Evolutionary conservation across 208 protist species (phyloP).

Genomic region (Trichomonas tenax): DNA sequence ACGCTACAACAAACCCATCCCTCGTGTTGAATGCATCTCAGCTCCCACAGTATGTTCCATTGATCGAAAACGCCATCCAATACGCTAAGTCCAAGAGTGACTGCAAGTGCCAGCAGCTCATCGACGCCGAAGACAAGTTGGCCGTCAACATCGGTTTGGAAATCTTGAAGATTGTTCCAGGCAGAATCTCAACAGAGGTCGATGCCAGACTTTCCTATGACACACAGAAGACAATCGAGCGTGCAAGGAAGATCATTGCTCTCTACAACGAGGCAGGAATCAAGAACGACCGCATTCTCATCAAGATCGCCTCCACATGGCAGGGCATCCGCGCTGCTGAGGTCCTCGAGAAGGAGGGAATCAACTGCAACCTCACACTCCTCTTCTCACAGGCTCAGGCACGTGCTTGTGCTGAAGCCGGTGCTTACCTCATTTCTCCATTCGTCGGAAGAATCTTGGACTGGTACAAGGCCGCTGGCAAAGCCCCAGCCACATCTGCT

Average conservation of each 20-base stretch:
- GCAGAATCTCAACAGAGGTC: constrained; percentile 35
- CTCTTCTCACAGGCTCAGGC: constrained; percentile 43
- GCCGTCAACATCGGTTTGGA: constrained; percentile 42
- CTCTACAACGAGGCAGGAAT: constrained; percentile 41
- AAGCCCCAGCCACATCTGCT: background rate
- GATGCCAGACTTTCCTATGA: constrained; percentile 41
- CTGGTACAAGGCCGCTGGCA: constrained; percentile 34
- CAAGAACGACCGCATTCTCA: constrained; percentile 30
- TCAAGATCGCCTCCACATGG: constrained; percentile 47
- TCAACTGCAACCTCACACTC: constrained; percentile 44
- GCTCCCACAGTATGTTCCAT: constrained; percentile 16
- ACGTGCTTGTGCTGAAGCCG: constrained; percentile 26
- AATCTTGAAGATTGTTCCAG: constrained; percentile 35
- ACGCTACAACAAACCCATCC: constrained; percentile 32
- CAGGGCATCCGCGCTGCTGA: constrained; percentile 39
- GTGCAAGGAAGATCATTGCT: constrained; percentile 38
- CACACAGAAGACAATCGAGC: constrained; percentile 29
- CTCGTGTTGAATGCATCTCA: constrained; percentile 15
- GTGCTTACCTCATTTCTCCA: constrained; percentile 37
- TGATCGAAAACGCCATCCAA: background rate
- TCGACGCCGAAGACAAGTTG: constrained; percentile 38
- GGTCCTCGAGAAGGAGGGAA: constrained; percentile 37
- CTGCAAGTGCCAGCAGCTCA: background rate
- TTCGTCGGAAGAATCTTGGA: constrained; percentile 43
- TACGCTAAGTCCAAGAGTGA: background rate